These are phyloP conservation scores for Penicillium pancosmium DNA, from an alignment of 495 filamentous ascomycete species.

Conservation along the genomic window DNA sequence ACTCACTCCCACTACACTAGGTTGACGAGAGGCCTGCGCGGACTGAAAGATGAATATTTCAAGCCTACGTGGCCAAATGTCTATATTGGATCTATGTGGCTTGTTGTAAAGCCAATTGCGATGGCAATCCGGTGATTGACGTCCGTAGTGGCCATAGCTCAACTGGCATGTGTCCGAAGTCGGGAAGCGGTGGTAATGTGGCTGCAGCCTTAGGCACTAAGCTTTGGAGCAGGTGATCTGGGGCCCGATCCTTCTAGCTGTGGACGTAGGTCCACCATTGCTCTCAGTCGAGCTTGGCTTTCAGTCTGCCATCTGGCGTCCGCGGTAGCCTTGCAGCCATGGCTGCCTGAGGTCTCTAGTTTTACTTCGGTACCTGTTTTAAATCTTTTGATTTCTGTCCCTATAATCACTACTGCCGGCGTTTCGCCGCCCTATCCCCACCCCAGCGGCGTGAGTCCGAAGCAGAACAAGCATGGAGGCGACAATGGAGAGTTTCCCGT, in stretches of 20 bases:
- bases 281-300: conserved; percentile 11
- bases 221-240: too few relatives aligned
- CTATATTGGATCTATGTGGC: not conserved
- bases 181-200: not conserved
- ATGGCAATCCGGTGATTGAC: not conserved
- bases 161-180: not conserved
- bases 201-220: too few relatives aligned
- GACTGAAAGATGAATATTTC: not conserved
- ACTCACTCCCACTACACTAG: not conserved
- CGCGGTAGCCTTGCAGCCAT: conserved; percentile 5
- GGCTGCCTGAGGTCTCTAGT: conserved; percentile 5
- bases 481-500: too few relatives aligned
- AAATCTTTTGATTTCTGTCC: too few relatives aligned
- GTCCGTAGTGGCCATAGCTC: not conserved
- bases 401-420: too few relatives aligned
- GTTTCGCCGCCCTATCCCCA: too few relatives aligned
- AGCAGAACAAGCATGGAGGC: too few relatives aligned
- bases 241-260: too few relatives aligned
- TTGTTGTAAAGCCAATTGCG: not conserved
- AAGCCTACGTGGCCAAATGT: not conserved
- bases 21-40: not conserved
- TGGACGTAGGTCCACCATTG: not conserved
- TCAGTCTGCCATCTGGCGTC: conserved; percentile 10
- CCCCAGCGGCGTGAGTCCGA: too few relatives aligned
- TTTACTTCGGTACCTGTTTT: conserved; percentile 3